Evolutionary conservation across 2,329 filamentous ascomycete genomes (phyloP), one percentile per base, ranked within the genome.

Genomic region (Fusarium chuoi): DNA sequence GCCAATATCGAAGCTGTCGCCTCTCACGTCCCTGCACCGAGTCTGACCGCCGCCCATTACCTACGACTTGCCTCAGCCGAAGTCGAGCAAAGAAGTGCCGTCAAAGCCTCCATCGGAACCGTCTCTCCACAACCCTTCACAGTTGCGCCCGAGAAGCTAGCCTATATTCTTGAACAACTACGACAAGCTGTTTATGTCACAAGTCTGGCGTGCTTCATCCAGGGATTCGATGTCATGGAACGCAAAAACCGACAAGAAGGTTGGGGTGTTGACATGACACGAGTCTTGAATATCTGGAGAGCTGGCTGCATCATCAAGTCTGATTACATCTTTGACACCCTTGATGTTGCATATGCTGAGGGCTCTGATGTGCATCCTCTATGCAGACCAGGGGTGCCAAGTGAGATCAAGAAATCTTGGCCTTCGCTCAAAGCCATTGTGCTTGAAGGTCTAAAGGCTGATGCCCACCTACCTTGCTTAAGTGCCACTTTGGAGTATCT

Each of bases 241-340:
- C 85, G 85, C 33, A 88, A 89, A 2, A 88, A 91, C 75, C 82
- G 84, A 46, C 83, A 88, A 38, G 86, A 92, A 77, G 84, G 85
- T 38, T 93, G 91, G 91, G 83, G 84, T 45, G 85, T 91, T 65
- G 81, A 89, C 72, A 87, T 87, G 74, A 78, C 79, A 20, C 82
- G 85, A 35, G 83, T 89, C 6, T 82, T 90, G 52, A 85, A 89
- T 77, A 90, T 93, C 72, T 93, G 91, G 92, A 87, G 90, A 5
- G 89, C 86, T 1, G 91, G 92, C 13, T 93, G 91, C 80, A 93
- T 94, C 79, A 93, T 94, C 77, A 88, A 91, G 76, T 87, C 89
- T 2, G 91, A 93, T 72, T 85, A 89, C 73, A 91, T 94, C 68
- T 87, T 87, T 7, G 87, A 91, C 57, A 79, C 93, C 36, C 84